Evolutionary conservation across 768 basidiomycete species (phyloP), one percentile per base, ranked within the genome.

Genomic region (Amanita thiersii): DNA sequence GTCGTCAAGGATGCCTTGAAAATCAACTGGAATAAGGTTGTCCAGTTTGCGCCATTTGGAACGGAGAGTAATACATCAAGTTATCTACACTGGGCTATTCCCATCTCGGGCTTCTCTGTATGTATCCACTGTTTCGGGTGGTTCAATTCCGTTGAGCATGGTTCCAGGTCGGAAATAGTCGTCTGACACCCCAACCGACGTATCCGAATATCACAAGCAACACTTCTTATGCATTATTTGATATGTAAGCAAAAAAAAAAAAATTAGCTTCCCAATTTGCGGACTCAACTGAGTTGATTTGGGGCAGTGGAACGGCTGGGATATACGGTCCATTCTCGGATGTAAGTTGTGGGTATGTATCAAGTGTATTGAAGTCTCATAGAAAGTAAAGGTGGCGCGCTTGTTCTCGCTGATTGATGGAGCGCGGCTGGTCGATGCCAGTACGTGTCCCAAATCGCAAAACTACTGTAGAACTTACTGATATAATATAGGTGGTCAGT

Each of bases 271-370:
- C 28, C 30, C 40, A 30, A 5, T 5, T 40, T 31, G 9, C 14
- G 7, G 36, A n/a, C 23, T 19, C 38, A 42, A 32, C 2, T 8
- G 17, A 10, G 11, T 15, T n/a, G 10, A 32, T 6, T 31, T 42
- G 21, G 31, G 34, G 12, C 45, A 88, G 86, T 30, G 86, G 86
- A 19, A 70, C 82, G 3, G 51, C 72, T 25, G 86, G 85, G 2
- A 67, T 89, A 21, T 84, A 76, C 50, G 86, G 86, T 2, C 81
- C 86, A n/a, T 80, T 74, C 52, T 76, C 79, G 58, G 86, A 87
- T 56, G 86, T 86, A 51, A 37, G 75, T 52, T 4, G 3, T 24
- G 19, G 14, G 19, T 7, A 28, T 34, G 11, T 7, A 4, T 3
- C 5, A 14, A n/a, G 32, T 29, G 4, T 19, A 31, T 8, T 23